Percentiles rank a stretch among this genome's conserved stretches.
Conservation (phyloP, 371 early-diverging fungal genomes). For the Mucor racemosus region DNA sequence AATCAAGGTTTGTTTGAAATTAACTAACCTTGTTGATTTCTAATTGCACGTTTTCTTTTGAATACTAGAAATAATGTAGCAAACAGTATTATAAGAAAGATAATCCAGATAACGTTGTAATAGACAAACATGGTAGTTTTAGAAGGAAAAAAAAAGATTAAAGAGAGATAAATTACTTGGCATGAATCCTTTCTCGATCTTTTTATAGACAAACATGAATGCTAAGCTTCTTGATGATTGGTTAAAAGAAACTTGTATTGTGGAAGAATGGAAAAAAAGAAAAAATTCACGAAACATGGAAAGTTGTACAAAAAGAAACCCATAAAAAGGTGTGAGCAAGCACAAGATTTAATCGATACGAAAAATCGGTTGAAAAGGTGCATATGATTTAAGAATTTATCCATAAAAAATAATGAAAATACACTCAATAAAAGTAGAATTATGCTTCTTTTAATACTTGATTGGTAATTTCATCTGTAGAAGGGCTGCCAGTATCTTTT, state of each 20-base stretch:
- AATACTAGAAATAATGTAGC: conserved; percentile 10
- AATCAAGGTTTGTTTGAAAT: too few species aligned
- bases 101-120: conserved; percentile 28
- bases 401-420: too few species aligned
- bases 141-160: conserved; percentile 2
- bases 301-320: background rate
- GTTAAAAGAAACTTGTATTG: background rate
- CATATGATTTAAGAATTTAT: too few species aligned
- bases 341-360: too few species aligned
- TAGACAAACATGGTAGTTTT: conserved; percentile 21
- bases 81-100: conserved; percentile 22
- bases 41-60: conserved; percentile 9
- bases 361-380: too few species aligned
- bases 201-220: background rate
- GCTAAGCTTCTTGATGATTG: background rate
- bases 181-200: background rate
- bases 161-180: conserved; percentile 2
- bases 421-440: too few species aligned
- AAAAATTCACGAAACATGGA: background rate
- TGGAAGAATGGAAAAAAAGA: background rate
- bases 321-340: too few species aligned
- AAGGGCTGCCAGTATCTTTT: too few species aligned
- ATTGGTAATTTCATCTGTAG: too few species aligned
- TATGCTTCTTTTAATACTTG: background rate
- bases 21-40: background rate